Percentiles rank a stretch among this genome's conserved stretches.
phyloP scores from a whole-genome alignment of 1,284 basidiomycete genomes.

The Ganoderma sinense region DNA sequence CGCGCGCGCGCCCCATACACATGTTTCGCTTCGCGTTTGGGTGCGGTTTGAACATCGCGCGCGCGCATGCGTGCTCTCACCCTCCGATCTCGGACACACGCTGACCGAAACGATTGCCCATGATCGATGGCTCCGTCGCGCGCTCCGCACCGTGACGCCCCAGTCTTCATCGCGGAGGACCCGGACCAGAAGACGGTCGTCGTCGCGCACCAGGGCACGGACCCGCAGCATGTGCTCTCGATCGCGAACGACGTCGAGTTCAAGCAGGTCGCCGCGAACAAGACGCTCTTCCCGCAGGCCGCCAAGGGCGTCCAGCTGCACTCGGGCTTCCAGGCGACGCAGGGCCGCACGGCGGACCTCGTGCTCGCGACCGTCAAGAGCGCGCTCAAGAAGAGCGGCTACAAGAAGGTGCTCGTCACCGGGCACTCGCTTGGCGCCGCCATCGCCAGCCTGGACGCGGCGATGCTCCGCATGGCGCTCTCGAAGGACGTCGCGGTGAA shows the following conservation, averaged over 20 bases:
- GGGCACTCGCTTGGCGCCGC: conserved; percentile 49
- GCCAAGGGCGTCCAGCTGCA: conserved; percentile 45
- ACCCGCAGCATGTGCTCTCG: conserved; percentile 49
- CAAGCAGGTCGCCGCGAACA: conserved; percentile 44
- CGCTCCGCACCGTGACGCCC: background rate
- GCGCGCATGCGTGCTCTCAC: background rate
- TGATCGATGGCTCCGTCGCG: background rate
- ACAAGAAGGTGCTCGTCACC: conserved; percentile 48
- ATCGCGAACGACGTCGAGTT: conserved; percentile 52
- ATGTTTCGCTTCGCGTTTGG: background rate
- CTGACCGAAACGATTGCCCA: background rate
- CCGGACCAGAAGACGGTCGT: conserved; percentile 46
- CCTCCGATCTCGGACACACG: background rate
- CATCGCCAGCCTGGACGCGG: conserved; percentile 51
- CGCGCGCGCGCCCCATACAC: no score
- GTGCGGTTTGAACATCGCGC: background rate
- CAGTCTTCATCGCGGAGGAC: conserved; percentile 51
- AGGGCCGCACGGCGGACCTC: conserved; percentile 50
- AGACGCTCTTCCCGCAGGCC: conserved; percentile 47
- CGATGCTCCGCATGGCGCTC: conserved; percentile 50
- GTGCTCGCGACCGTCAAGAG: conserved; percentile 48
- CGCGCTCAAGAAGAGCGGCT: conserved; percentile 44
- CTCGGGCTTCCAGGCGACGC: conserved; percentile 54
- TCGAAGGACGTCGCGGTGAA: conserved; percentile 43
- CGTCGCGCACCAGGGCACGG: conserved; percentile 58